phyloP scores from a whole-genome alignment of 495 filamentous ascomycete genomes.

The Xylaria palmicola region DNA sequence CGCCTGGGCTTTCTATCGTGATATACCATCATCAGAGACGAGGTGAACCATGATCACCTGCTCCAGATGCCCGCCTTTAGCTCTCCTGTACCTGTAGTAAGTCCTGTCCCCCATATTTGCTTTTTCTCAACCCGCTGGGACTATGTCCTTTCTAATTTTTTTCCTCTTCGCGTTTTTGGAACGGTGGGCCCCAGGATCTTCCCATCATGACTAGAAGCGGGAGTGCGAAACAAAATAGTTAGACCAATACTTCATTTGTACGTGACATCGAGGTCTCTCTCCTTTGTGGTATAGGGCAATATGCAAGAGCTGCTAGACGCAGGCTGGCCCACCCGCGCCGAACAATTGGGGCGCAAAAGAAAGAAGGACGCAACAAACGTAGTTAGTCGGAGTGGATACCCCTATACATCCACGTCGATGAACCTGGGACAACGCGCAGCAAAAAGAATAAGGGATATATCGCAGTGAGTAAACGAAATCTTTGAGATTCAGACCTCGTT shows the following conservation, averaged over 20 bases:
- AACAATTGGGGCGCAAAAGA: slow-evolving; percentile 19
- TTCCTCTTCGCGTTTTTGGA: slow-evolving; percentile 6
- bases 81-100: slow-evolving; percentile 4
- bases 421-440: background rate
- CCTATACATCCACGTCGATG: slow-evolving; percentile 13
- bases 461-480: slow-evolving; percentile 7
- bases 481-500: background rate
- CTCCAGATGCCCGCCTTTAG: slow-evolving; percentile 4
- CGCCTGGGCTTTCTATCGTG: slow-evolving; percentile 11
- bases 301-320: slow-evolving; percentile 16
- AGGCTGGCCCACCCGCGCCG: slow-evolving; percentile 16
- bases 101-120: slow-evolving; percentile 9
- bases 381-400: slow-evolving; percentile 14
- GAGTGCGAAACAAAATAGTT: slow-evolving; percentile 10
- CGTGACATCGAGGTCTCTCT: slow-evolving; percentile 11
- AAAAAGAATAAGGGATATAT: slow-evolving; percentile 4
- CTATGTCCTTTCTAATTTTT: slow-evolving; percentile 1
- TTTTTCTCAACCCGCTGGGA: slow-evolving; percentile 16
- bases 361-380: slow-evolving; percentile 10
- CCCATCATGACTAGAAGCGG: slow-evolving; percentile 11
- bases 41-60: slow-evolving; percentile 13
- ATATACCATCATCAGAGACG: slow-evolving; percentile 8
- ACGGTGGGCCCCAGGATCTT: slow-evolving; percentile 17
- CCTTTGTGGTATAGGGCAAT: slow-evolving; percentile 10
- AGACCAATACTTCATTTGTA: slow-evolving; percentile 13